Evolutionary conservation across 345 rosid species (phyloP).

Genomic region (Turritis glabra): DNA sequence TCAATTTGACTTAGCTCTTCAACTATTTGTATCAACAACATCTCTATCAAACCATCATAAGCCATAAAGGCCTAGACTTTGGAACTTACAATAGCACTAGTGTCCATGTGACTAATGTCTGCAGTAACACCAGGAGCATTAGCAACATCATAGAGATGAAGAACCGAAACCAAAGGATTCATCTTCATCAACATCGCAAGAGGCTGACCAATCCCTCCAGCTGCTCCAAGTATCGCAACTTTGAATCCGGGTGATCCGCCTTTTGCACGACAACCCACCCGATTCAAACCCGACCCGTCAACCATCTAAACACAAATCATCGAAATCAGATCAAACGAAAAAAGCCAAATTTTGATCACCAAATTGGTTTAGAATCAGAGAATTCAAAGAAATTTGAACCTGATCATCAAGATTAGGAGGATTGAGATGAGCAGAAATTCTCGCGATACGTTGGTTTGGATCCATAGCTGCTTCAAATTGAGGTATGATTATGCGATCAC

Average conservation of each 20-base stretch:
- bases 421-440: slow-evolving; percentile 75
- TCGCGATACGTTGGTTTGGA: slow-evolving; percentile 69
- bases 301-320: slow-evolving; percentile 40
- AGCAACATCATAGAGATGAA: slow-evolving; percentile 92
- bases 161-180: slow-evolving; percentile 91
- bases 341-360: not conserved
- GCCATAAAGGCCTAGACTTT: not conserved
- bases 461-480: slow-evolving; percentile 40
- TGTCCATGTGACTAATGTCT: slow-evolving; percentile 98
- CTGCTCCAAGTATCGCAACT: slow-evolving; percentile 93
- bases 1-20: no score
- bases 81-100: slow-evolving; percentile 74
- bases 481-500: not conserved
- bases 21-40: no score
- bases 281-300: slow-evolving; percentile 47
- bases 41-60: not conserved
- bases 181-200: slow-evolving; percentile 91
- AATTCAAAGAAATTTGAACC: not conserved
- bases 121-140: slow-evolving; percentile 94
- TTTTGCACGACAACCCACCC: slow-evolving; percentile 74
- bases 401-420: slow-evolving; percentile 55
- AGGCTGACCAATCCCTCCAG: slow-evolving; percentile 98
- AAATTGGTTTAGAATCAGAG: not conserved
- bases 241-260: slow-evolving; percentile 89
- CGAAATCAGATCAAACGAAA: not conserved